Conservation (phyloP, 352 stramenopile species). For the Globisporangium polare region DNA sequence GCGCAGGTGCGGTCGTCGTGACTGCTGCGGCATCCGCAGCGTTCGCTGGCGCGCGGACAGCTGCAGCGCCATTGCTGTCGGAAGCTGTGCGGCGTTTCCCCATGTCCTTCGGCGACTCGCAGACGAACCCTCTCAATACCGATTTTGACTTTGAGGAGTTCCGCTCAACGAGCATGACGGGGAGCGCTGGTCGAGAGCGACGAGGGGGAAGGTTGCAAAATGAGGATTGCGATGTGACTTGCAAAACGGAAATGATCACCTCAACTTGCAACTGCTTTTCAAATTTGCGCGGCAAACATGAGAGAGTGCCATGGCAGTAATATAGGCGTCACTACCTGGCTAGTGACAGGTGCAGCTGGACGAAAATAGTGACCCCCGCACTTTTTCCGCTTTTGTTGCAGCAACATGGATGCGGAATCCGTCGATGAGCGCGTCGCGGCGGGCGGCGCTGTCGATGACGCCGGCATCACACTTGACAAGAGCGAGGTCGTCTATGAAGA, state of each 20-base stretch:
- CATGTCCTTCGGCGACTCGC: constrained; percentile 3
- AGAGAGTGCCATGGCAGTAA: constrained; percentile 2
- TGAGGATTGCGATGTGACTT: neutral
- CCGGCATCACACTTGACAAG: neutral
- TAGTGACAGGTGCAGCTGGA: constrained; percentile 6
- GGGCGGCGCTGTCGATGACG: neutral
- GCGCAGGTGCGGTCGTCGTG: neutral
- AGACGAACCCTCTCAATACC: constrained; percentile 9
- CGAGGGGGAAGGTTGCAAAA: constrained; percentile 3
- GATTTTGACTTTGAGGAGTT: constrained; percentile 9
- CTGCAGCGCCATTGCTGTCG: neutral
- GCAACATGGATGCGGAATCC: neutral
- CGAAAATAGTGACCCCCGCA: neutral
- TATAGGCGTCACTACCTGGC: too few relatives aligned
- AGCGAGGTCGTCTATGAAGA: constrained; percentile 24
- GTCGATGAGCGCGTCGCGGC: neutral
- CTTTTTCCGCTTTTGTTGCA: neutral
- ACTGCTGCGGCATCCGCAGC: neutral
- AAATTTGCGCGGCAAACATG: constrained; percentile 2
- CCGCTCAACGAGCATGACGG: constrained; percentile 13
- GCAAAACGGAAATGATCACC: neutral
- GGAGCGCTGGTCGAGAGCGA: neutral
- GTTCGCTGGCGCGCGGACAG: neutral
- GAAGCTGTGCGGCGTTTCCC: constrained; percentile 10
- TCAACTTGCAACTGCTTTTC: neutral